Conservation (phyloP, 306 rosid species). For the Pterocarpus macrocarpus region DNA sequence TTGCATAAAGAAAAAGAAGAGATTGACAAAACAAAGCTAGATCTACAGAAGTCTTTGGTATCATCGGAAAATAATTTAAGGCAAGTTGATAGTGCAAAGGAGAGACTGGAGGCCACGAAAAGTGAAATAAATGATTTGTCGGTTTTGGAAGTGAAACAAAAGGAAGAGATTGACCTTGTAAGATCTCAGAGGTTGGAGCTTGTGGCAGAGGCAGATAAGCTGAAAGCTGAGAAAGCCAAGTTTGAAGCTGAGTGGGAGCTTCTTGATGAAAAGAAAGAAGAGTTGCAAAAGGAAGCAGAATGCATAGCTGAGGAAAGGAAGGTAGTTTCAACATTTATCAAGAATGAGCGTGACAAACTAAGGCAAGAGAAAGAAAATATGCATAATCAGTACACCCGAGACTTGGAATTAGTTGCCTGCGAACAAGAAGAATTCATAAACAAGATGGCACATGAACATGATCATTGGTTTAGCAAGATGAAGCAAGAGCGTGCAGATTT, state of each 20-base stretch:
- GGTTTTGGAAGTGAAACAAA: constrained; percentile 77
- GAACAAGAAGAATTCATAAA: constrained; percentile 92
- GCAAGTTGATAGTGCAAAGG: constrained; percentile 68
- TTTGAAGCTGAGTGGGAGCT: constrained; percentile 97
- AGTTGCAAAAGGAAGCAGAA: constrained; percentile 73
- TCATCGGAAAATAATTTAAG: constrained; percentile 66
- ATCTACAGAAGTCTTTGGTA: constrained; percentile 66
- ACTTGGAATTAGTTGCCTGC: constrained; percentile 66
- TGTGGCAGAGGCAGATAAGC: constrained; percentile 75
- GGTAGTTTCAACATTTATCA: constrained; percentile 70
- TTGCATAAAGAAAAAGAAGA: constrained; percentile 78
- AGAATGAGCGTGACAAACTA: constrained; percentile 80
- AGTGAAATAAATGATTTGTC: constrained; percentile 84
- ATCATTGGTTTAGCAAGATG: constrained; percentile 89
- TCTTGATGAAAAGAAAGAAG: constrained; percentile 91
- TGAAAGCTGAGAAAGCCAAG: constrained; percentile 84
- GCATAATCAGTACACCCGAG: constrained; percentile 71
- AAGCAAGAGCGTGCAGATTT: constrained; percentile 89
- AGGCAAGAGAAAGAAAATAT: constrained; percentile 73
- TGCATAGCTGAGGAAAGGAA: constrained; percentile 72
- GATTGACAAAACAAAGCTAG: constrained; percentile 67
- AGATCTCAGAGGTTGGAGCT: constrained; percentile 82
- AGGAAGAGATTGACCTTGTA: constrained; percentile 90
- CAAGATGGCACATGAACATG: constrained; percentile 80
- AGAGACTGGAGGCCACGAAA: constrained; percentile 74